Evolutionary conservation across 495 filamentous ascomycete species (phyloP), one percentile per base, ranked within the genome.

Genomic region (Hyaloscypha hepaticicola): DNA sequence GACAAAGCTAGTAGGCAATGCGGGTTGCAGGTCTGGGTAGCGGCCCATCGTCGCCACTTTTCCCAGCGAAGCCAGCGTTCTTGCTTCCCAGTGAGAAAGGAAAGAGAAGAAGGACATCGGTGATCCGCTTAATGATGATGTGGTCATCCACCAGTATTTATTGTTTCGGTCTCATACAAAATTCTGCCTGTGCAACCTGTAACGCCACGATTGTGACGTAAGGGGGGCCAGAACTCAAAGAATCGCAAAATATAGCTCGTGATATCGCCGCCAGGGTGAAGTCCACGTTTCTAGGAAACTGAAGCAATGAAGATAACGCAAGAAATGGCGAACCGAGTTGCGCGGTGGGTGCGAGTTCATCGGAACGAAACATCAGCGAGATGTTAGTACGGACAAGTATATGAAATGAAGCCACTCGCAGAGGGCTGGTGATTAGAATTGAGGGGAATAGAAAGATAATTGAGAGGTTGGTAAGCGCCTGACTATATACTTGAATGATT

Each of bases 1-100:
- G 5, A 65, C 45, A 27, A 26, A 52, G 41, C 21, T 53, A 26
- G 56, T 34, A 12, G 63, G 63, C 41, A 65, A 27, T 12, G 63
- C 63, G 21, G 45, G 63, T 45, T 59, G 63, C 45, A 59, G 48
- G 22, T 65, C 63, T n/a, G 63, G 63, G 31, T 65, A 65, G 16
- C 12, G 28, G 21, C 27, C 63, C 55, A 60, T 59, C 41, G 55
- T 53, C 25, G 19, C 50, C 61, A 34, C 25, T 34, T n/a, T 38
- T 34, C 25, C 50, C 11, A 57, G n/a, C 25, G 33, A 27, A 21
- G 26, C 28, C 22, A 29, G 8, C 27, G n/a, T 34, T 31, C 41
- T 62, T 26, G 27, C 19, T 60, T 60, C 24, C 25, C 28, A 29
- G n/a, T n/a, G n/a, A n/a, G n/a, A 26, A 26, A 31, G n/a, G 6